Percentiles rank a stretch among this genome's conserved stretches.
These are phyloP conservation scores for Syzygium jambos DNA, from an alignment of 345 rosid genomes.

Conservation along the genomic window DNA sequence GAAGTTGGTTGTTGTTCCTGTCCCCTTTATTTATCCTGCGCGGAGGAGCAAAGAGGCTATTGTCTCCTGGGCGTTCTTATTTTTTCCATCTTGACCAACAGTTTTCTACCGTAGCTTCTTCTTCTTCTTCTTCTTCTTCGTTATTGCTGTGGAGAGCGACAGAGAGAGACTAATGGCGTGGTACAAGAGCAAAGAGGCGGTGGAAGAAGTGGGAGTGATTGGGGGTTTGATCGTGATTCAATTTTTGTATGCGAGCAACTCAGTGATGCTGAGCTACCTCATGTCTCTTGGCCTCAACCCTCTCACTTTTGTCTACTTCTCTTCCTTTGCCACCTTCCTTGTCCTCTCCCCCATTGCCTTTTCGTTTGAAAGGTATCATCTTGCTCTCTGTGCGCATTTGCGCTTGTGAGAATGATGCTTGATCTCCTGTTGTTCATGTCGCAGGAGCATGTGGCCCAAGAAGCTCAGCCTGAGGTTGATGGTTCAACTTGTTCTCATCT, in stretches of 20 bases:
- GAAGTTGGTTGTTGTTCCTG: not conserved
- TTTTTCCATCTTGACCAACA: not conserved
- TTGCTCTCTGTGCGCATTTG: not conserved
- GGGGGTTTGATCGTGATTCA: slow-evolving; percentile 66
- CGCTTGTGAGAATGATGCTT: not conserved
- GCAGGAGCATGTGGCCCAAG: slow-evolving; percentile 76
- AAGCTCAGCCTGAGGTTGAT: slow-evolving; percentile 38
- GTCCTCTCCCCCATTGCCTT: slow-evolving; percentile 61
- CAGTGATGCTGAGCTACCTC: slow-evolving; percentile 57
- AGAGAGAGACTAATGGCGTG: not conserved
- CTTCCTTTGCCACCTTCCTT: slow-evolving; percentile 64
- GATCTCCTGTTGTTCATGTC: not conserved
- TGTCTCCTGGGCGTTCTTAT: not conserved
- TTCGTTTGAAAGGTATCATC: slow-evolving; percentile 54
- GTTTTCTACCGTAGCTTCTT: not conserved
- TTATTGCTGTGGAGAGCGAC: not conserved
- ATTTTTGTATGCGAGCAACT: slow-evolving; percentile 53
- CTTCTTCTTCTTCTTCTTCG: not conserved
- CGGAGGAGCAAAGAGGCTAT: not conserved
- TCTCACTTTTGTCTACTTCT: slow-evolving; percentile 57
- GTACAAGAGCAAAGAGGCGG: not conserved
- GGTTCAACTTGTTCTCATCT: slow-evolving; percentile 54
- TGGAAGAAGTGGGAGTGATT: slow-evolving; percentile 46
- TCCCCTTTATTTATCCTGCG: not conserved
- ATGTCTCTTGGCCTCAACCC: slow-evolving; percentile 72